These are phyloP conservation scores for Podospora didyma DNA, from an alignment of 495 filamentous ascomycete species.

Conservation along the genomic window DNA sequence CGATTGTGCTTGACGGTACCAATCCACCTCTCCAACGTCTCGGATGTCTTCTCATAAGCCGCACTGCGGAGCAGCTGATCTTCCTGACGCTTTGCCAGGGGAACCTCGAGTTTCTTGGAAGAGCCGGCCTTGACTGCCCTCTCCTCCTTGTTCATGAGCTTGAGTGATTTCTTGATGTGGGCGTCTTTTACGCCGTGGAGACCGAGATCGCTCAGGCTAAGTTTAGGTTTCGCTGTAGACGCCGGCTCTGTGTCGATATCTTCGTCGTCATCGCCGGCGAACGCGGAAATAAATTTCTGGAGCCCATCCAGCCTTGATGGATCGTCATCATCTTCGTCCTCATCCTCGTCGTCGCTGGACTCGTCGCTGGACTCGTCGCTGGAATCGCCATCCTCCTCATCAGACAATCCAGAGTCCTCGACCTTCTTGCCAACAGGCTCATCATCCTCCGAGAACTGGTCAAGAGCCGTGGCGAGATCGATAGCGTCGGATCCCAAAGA, in stretches of 20 bases:
- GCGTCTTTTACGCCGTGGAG: constrained; percentile 70
- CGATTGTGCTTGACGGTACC: constrained; percentile 94
- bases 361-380: constrained; percentile 44
- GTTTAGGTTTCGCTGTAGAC: constrained; percentile 56
- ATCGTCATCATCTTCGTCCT: constrained; percentile 56
- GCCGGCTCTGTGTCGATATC: constrained; percentile 20
- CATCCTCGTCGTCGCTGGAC: constrained; percentile 45
- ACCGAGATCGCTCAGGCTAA: constrained; percentile 74
- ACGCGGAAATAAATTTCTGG: constrained; percentile 65
- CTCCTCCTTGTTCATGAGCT: constrained; percentile 57
- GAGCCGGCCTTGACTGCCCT: constrained; percentile 49
- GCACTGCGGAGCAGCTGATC: constrained; percentile 79
- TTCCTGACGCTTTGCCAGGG: constrained; percentile 84
- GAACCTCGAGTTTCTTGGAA: constrained; percentile 73
- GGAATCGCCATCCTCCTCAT: constrained; percentile 48
- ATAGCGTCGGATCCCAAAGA: constrained; percentile 78
- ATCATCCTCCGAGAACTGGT: constrained; percentile 56
- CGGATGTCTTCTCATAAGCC: constrained; percentile 86
- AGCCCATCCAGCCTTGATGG: constrained; percentile 59
- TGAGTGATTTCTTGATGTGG: constrained; percentile 72
- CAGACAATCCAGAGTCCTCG: constrained; percentile 33
- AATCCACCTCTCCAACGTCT: constrained; percentile 84
- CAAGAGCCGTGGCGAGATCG: constrained; percentile 76
- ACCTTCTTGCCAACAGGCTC: constrained; percentile 20
- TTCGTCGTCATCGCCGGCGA: constrained; percentile 41